phyloP scores from a whole-genome alignment of 2,329 filamentous ascomycete genomes.

The Apiospora pterosperma region DNA sequence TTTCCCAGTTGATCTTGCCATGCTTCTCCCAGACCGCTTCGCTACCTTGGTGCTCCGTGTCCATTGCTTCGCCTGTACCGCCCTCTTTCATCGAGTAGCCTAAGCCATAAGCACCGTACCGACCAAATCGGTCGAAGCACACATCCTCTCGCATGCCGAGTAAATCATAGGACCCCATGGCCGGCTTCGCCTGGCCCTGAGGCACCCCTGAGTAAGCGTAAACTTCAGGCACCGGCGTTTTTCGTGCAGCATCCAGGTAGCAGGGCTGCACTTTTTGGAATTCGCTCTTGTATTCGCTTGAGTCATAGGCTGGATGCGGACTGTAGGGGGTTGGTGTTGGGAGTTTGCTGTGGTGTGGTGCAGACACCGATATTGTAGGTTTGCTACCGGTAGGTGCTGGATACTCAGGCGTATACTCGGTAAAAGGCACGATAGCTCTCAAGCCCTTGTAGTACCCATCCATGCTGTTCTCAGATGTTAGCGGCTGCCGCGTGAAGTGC shows the following conservation, averaged over 20 bases:
- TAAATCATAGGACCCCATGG: slow-evolving; percentile 72
- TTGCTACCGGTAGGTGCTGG: slow-evolving; percentile 39
- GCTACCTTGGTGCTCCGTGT: slow-evolving; percentile 67
- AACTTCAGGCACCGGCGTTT: slow-evolving; percentile 56
- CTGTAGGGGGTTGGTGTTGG: slow-evolving; percentile 55
- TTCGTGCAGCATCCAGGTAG: slow-evolving; percentile 59
- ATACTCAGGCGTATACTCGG: slow-evolving; percentile 70
- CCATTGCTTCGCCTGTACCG: slow-evolving; percentile 67
- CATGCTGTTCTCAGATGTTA: slow-evolving; percentile 51
- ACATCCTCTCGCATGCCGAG: slow-evolving; percentile 73
- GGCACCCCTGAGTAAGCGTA: slow-evolving; percentile 70
- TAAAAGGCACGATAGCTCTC: slow-evolving; percentile 61
- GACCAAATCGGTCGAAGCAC: slow-evolving; percentile 84
- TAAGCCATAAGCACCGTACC: slow-evolving; percentile 79
- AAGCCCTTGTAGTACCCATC: slow-evolving; percentile 79
- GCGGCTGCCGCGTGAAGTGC: not conserved
- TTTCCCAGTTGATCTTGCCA: slow-evolving; percentile 54
- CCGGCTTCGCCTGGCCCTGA: slow-evolving; percentile 72
- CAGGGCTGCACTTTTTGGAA: slow-evolving; percentile 56
- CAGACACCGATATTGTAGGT: slow-evolving; percentile 14
- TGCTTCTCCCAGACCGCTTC: slow-evolving; percentile 54
- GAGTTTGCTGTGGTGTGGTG: slow-evolving; percentile 29
- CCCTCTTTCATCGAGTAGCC: slow-evolving; percentile 76
- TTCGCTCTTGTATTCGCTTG: slow-evolving; percentile 49
- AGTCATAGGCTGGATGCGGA: slow-evolving; percentile 65